These are phyloP conservation scores for Bryoerythrophyllum caledonicum DNA, from an alignment of 225 moss, liverwort and hornwort genomes.

Conservation along the genomic window DNA sequence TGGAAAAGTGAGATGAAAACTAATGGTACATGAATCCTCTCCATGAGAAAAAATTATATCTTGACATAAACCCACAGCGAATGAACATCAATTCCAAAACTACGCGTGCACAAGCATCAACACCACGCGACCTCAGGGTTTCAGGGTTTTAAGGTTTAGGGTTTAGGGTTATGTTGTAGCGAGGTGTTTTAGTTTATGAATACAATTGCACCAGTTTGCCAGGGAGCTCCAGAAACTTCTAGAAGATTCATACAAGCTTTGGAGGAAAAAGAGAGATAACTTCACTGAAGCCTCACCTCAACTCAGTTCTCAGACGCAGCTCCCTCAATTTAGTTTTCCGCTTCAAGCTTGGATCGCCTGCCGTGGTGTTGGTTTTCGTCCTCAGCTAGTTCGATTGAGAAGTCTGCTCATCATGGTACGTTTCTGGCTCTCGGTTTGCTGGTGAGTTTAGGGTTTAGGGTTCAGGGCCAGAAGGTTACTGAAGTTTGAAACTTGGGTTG, in stretches of 20 bases:
- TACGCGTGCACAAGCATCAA: neutral
- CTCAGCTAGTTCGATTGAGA: neutral
- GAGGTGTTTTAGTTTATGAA: neutral
- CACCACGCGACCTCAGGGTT: neutral
- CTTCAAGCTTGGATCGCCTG: neutral
- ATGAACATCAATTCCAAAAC: too few species aligned
- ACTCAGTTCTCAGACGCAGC: neutral
- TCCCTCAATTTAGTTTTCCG: neutral
- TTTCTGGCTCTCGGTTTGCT: slow-evolving; percentile 2
- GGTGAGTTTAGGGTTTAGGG: neutral
- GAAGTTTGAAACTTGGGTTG: neutral
- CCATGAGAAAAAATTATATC: too few species aligned
- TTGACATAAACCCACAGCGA: too few species aligned
- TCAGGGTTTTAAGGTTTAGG: too few species aligned
- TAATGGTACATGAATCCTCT: neutral
- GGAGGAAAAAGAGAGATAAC: neutral
- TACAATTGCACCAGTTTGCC: neutral
- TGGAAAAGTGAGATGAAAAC: neutral
- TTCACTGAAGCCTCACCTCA: slow-evolving; percentile 38
- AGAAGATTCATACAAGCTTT: neutral
- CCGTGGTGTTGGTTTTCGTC: neutral
- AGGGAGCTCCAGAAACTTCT: neutral
- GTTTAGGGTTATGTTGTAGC: too few species aligned
- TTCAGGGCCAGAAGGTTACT: neutral
- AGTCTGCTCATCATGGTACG: slow-evolving; percentile 34